Base-by-base conservation (phyloP, 108 stramenopile species). In the Aurantiochytrium sp. region DNA sequence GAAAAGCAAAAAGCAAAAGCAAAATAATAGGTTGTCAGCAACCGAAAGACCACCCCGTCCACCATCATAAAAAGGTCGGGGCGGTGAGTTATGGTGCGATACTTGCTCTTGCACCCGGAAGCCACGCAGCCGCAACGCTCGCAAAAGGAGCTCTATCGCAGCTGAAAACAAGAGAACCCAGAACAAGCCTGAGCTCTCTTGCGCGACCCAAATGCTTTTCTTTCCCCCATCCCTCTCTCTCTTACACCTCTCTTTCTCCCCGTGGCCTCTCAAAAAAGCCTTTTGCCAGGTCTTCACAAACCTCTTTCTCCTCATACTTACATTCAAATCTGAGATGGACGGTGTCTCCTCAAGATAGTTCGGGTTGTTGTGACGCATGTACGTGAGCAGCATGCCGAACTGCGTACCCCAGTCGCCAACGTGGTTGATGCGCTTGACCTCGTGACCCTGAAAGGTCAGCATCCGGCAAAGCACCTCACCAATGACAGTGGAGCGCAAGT, bases 361-460 rank as follows among this genome's bases (percentile, higher is more conserved):
- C 18, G 98, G 98, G 91, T 96, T 98, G 88, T 96, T 96, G 90
- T 98, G 98, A 91, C 96, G 96, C 69, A 99, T 91, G 90, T 98
- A 98, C 88, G 98, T 96, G 94, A 99, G 98, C 25, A 99, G 95
- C 98, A 99, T 99, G 42, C 98, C 98, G 88, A 98, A 99, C 89
- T 98, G 98, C 5, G 98, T 98, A 35, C 99, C 99, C 99, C 99
- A 99, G 92, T 99, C 99, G 28, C 98, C 99, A 21, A 99, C 99
- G 88, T 99, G 99, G 91, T 99, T 99, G 60, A 97, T 90, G 47
- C 99, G 94, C 71, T 94, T 88, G 44, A 99, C 98, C 28, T 93
- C 90, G 89, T 96, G 95, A 44, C 98, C 98, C 28, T 89, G 90
- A 91, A 95, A 98, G 93, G 98, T 98, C 72, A 99, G 93, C 53